These are phyloP conservation scores for Hypoxylon crocopeplum DNA, from an alignment of 495 filamentous ascomycete genomes.

Conservation along the genomic window DNA sequence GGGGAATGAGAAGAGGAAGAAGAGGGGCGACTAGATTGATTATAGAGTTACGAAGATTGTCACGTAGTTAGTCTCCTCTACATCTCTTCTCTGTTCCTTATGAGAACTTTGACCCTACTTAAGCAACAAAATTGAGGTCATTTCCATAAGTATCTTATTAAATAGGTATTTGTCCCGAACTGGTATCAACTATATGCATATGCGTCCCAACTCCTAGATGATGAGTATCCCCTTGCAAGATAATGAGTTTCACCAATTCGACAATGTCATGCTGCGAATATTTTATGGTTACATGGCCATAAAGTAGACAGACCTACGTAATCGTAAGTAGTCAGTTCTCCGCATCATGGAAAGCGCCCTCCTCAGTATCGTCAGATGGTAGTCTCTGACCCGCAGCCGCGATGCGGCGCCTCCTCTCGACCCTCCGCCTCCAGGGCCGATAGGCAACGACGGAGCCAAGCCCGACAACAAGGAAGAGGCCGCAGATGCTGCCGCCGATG, in stretches of 20 bases:
- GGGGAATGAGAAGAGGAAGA: neutral
- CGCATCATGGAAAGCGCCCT: conserved; percentile 23
- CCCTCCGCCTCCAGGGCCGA: conserved; percentile 71
- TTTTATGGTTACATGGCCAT: too few species aligned
- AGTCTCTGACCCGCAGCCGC: conserved; percentile 5
- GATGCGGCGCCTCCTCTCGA: conserved; percentile 34
- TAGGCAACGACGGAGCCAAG: conserved; percentile 73
- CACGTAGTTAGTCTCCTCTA: neutral
- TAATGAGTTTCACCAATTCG: neutral
- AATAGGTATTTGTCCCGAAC: neutral
- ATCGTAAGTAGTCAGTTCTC: too few species aligned
- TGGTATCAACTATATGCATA: neutral
- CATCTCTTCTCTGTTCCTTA: neutral
- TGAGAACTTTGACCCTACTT: neutral
- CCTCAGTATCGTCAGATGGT: conserved; percentile 19
- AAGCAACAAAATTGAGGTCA: too few species aligned
- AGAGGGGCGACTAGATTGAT: neutral
- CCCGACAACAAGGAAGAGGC: conserved; percentile 80
- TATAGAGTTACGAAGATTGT: conserved; percentile 21
- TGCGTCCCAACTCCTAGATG: neutral
- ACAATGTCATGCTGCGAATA: neutral
- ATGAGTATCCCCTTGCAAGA: too few species aligned
- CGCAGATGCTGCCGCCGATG: conserved; percentile 85
- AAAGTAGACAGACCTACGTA: too few species aligned
- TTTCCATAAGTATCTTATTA: neutral